Conservation (phyloP, 2,329 filamentous ascomycete species). For the Aspergillus cejpii region DNA sequence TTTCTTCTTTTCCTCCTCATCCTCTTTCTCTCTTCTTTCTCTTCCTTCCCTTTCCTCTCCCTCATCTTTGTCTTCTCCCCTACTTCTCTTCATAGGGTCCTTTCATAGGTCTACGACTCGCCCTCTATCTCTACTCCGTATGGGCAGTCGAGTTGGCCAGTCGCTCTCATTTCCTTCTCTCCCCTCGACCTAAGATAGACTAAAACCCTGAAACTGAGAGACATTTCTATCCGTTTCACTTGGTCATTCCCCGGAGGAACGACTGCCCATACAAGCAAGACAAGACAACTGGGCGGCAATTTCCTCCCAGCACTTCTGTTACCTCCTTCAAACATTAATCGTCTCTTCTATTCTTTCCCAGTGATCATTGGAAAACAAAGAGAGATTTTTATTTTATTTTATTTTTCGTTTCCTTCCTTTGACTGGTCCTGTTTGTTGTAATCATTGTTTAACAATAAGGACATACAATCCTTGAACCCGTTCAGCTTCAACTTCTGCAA, state of each 20-base stretch:
- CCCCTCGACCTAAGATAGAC: constrained; percentile 1
- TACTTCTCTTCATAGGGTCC: constrained; percentile 3
- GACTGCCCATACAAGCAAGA: constrained; percentile 27
- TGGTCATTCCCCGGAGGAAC: constrained; percentile 39
- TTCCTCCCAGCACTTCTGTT: constrained; percentile 10
- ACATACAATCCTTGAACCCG: constrained; percentile 15
- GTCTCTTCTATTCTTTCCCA: constrained; percentile 6
- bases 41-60: constrained; percentile 12
- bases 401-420: constrained; percentile 7
- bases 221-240: constrained; percentile 8
- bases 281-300: constrained; percentile 19
- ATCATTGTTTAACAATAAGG: not conserved
- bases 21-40: constrained; percentile 6
- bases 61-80: constrained; percentile 10
- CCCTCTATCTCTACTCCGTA: constrained; percentile 10
- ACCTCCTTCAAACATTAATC: constrained; percentile 3
- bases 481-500: not conserved
- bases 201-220: constrained; percentile 4
- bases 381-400: constrained; percentile 3
- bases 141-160: constrained; percentile 23
- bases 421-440: constrained; percentile 1
- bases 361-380: not conserved
- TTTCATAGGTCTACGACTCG: constrained; percentile 11
- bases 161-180: constrained; percentile 10
- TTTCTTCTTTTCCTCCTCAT: not conserved